phyloP scores from a whole-genome alignment of 78 protist genomes.

The Tieghemostelium lacteum region DNA sequence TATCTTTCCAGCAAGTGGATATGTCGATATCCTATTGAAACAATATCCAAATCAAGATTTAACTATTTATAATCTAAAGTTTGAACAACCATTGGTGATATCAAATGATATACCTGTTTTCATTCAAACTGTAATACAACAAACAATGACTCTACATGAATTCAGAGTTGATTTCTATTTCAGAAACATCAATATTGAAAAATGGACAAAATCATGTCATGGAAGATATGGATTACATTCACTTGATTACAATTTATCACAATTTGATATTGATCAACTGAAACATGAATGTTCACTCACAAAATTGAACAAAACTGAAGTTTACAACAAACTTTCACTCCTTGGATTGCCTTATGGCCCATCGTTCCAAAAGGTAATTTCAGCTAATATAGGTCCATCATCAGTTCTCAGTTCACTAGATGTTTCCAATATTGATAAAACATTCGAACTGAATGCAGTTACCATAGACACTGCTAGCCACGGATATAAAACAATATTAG shows the following conservation, averaged over 20 bases:
- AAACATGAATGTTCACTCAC: too few species aligned
- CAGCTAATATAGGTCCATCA: slow-evolving; percentile 2
- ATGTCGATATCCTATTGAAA: slow-evolving; percentile 27
- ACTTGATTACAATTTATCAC: too few species aligned
- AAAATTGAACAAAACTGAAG: slow-evolving; percentile 18
- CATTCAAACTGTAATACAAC: too few species aligned
- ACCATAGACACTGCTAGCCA: slow-evolving; percentile 37
- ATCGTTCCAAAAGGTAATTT: slow-evolving; percentile 53
- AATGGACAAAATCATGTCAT: too few species aligned
- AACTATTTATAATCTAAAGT: slow-evolving; percentile 33
- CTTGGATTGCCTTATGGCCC: slow-evolving; percentile 69
- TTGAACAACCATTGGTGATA: slow-evolving; percentile 44
- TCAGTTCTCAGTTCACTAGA: slow-evolving; percentile 11
- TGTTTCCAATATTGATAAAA: slow-evolving; percentile 13
- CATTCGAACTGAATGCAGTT: slow-evolving; percentile 49
- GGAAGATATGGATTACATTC: too few species aligned
- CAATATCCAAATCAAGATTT: slow-evolving; percentile 20
- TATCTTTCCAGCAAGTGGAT: slow-evolving; percentile 68
- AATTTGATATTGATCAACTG: too few species aligned
- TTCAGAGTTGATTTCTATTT: too few species aligned
- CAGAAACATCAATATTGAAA: too few species aligned
- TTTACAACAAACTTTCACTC: slow-evolving; percentile 16
- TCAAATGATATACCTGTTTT: too few species aligned
- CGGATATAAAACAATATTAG: slow-evolving; percentile 25
- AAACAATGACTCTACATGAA: too few species aligned